Conservation (phyloP, 2,329 filamentous ascomycete genomes). For the Colletotrichum sublineola region DNA sequence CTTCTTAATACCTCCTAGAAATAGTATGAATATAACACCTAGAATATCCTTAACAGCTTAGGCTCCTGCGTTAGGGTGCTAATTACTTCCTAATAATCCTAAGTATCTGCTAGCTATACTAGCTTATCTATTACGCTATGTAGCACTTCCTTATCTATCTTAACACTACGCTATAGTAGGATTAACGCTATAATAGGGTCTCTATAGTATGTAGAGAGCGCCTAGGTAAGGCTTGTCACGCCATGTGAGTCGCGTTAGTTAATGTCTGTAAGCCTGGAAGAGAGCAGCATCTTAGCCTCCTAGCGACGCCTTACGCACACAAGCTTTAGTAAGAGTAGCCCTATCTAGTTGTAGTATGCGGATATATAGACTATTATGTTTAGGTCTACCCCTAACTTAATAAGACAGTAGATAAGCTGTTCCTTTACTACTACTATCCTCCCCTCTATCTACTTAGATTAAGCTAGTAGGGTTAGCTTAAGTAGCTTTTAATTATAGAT, state of each 20-base stretch:
- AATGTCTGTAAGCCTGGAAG: too few species aligned
- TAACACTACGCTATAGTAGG: neutral
- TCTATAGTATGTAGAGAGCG: neutral
- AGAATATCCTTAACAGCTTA: constrained; percentile 8
- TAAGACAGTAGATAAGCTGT: too few species aligned
- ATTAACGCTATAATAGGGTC: neutral
- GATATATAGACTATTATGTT: too few species aligned
- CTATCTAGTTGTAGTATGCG: too few species aligned
- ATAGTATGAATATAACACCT: too few species aligned
- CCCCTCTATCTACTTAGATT: neutral
- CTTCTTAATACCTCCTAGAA: neutral
- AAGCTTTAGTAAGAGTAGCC: too few species aligned
- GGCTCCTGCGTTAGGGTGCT: neutral
- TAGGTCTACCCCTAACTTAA: too few species aligned
- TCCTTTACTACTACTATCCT: too few species aligned
- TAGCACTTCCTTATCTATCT: neutral
- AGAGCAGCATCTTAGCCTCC: too few species aligned
- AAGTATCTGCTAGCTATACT: neutral
- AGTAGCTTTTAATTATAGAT: constrained; percentile 14
- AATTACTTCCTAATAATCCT: neutral
- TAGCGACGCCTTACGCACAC: too few species aligned
- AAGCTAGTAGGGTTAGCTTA: neutral
- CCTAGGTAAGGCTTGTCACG: neutral
- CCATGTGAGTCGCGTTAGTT: neutral
- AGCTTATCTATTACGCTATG: neutral